Evolutionary conservation across 305 asterid species (phyloP), one percentile per base, ranked within the genome.

Genomic region (Solanum hybrid): DNA sequence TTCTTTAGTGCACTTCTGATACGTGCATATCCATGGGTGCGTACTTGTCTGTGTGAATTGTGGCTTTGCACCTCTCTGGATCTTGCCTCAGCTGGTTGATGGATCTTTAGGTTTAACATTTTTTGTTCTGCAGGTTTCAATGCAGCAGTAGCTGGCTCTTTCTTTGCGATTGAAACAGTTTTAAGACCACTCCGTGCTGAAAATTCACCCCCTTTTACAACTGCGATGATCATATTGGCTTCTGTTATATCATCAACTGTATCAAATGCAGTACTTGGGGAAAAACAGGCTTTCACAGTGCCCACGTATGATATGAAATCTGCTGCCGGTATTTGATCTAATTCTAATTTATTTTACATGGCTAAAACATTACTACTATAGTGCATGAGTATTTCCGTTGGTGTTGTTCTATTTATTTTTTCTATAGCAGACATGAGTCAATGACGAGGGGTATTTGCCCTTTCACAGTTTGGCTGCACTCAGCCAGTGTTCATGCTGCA

Each of bases 281-380:
- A 95, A 93, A 95, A 95, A 90, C 99, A 97, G 95, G 99, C 99
- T 78, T 97, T 97, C 93, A 96, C 99, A 32, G 99, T 97, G 95
- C 99, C 99, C 96, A 94, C 97, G 93, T 97, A 97, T 94, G 99
- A 97, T 94, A 94, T 97, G 97, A 97, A 95, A 95, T 97, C 99
- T 92, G 99, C 99, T 93, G 98, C 99, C 90, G 99, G 99, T 96
- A 97, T 95, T 94, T 94, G 91, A 93, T 95, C 98, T 93, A 90
- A 93, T 93, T 96, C 94, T 90, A 31, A 91, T 92, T 93, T 88
- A 80, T 88, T 89, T 92, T 91, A 91, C 77, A 88, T 90, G 76
- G 89, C 71, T 86, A 87, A 90, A 46, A 29, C 38, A 82, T 82
- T 82, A 22, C 73, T 46, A 82, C 17, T 29, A 29, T 22, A 46